Evolutionary conservation across 495 filamentous ascomycete species (phyloP).

Genomic region (Glonium stellatum): DNA sequence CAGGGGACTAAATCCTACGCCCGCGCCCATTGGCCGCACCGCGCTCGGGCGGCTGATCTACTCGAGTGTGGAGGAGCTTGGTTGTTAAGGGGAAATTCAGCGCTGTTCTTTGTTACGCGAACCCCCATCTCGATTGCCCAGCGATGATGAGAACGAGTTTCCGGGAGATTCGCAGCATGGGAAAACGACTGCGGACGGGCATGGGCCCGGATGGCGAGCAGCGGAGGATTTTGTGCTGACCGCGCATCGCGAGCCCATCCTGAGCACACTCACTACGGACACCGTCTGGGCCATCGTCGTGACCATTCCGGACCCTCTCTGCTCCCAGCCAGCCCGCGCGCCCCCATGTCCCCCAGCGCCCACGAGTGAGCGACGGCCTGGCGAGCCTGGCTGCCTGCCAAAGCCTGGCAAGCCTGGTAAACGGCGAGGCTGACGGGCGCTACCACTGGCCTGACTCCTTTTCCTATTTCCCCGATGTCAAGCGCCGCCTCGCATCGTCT

Average conservation of each 20-base stretch:
- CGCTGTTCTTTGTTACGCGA: constrained; percentile 13
- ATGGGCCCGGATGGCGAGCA: neutral
- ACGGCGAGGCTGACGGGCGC: constrained; percentile 2
- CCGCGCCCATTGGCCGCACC: constrained; percentile 5
- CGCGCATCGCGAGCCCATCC: too few species aligned
- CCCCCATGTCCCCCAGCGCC: neutral
- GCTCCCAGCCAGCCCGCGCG: neutral
- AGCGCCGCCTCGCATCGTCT: constrained; percentile 4
- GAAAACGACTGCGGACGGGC: neutral
- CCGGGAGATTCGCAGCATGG: constrained; percentile 21
- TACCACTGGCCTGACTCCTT: constrained; percentile 1
- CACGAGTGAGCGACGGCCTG: neutral
- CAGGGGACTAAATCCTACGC: neutral
- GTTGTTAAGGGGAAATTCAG: neutral
- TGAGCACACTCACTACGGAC: too few species aligned
- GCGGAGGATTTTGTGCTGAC: too few species aligned
- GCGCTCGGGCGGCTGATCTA: constrained; percentile 13
- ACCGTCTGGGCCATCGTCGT: too few species aligned
- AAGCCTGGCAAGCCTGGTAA: neutral
- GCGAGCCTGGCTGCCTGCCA: neutral
- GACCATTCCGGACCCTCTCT: neutral
- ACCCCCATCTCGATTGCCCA: constrained; percentile 1
- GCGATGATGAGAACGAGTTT: neutral
- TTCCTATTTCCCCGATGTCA: constrained; percentile 7
- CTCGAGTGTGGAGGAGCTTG: constrained; percentile 1